A percentile compares a stretch with the other conserved stretches of the same genome.
These are phyloP conservation scores for Pyrenophora tritici-repentis DNA, from an alignment of 2,329 filamentous ascomycete species.

Conservation along the genomic window DNA sequence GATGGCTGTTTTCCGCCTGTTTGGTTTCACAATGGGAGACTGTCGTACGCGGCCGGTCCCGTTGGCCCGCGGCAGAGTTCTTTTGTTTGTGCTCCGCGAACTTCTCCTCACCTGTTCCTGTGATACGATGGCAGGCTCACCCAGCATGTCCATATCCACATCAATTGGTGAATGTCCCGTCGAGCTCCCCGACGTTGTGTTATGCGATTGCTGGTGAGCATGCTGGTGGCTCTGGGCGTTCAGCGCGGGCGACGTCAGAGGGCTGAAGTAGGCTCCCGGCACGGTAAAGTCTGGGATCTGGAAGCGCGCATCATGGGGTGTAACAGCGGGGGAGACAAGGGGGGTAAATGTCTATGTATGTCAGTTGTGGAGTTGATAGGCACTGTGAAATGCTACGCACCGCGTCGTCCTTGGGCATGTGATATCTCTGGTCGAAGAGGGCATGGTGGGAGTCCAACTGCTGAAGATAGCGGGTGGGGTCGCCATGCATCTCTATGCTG, in stretches of 20 bases:
- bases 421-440: constrained; percentile 68
- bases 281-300: constrained; percentile 62
- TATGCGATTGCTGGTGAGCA: constrained; percentile 41
- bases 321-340: constrained; percentile 81
- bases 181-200: constrained; percentile 56
- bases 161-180: constrained; percentile 57
- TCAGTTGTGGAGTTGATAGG: constrained; percentile 21
- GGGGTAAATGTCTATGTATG: constrained; percentile 75
- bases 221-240: constrained; percentile 66
- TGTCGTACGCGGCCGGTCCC: constrained; percentile 62
- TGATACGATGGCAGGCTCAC: constrained; percentile 40
- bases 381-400: constrained; percentile 49
- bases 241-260: constrained; percentile 78
- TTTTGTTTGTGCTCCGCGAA: constrained; percentile 51
- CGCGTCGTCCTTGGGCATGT: constrained; percentile 70
- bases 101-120: constrained; percentile 51
- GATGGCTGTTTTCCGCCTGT: constrained; percentile 53
- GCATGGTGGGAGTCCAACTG: constrained; percentile 61
- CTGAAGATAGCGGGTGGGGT: constrained; percentile 62
- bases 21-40: constrained; percentile 73
- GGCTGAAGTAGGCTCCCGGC: constrained; percentile 78
- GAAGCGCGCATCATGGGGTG: constrained; percentile 75
- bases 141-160: constrained; percentile 52
- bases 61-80: constrained; percentile 55
- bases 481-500: constrained; percentile 74